Base-by-base conservation (phyloP, 179 eudicot species). In the Amaranthus tricolor region DNA sequence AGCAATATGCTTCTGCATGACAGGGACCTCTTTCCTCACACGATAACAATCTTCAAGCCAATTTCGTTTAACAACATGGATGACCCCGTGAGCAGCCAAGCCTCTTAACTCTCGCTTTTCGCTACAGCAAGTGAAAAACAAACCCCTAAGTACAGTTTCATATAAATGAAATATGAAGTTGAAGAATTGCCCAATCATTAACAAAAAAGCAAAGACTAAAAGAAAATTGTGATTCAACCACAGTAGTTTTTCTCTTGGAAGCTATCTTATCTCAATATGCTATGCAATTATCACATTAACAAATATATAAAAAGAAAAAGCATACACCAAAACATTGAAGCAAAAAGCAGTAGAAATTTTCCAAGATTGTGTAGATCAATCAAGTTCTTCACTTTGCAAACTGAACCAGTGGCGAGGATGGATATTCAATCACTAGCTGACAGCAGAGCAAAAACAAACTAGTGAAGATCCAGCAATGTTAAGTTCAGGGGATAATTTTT, bases 31-130 rank as follows among this genome's bases (percentile, higher is more conserved):
- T 83, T 83, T 95, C 82, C 85, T 95, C 79, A 75, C 88, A 80
- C 85, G 83, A 76, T 83, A 90, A 82, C 99, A 95, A 62, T 93
- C 97, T 82, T 91, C 96, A 59, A 95, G 96, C 99, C 99, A 95
- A 14, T 70, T 77, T 73, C 83, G 74, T 70, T 75, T 82, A 53
- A 95, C 98, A 67, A 93, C 81, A 79, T 77, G 78, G 72, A 91
- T 86, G 49, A 95, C 86, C 77, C 99, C 99, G 72, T 83, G 76
- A 75, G 98, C 92, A 77, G 99, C 95, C 85, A 89, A 89, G 79
- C 86, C 88, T 77, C 98, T 88, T 76, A 89, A 70, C 77, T 91
- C 97, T 81, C 85, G 88, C 80, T 83, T 92, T 82, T 90, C 99
- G 43, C 97, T 93, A 60, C 48, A 76, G 48, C 40, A 31, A 60